Evolutionary conservation across 495 filamentous ascomycete genomes (phyloP).

Genomic region (Tuber microsphaerosporum): DNA sequence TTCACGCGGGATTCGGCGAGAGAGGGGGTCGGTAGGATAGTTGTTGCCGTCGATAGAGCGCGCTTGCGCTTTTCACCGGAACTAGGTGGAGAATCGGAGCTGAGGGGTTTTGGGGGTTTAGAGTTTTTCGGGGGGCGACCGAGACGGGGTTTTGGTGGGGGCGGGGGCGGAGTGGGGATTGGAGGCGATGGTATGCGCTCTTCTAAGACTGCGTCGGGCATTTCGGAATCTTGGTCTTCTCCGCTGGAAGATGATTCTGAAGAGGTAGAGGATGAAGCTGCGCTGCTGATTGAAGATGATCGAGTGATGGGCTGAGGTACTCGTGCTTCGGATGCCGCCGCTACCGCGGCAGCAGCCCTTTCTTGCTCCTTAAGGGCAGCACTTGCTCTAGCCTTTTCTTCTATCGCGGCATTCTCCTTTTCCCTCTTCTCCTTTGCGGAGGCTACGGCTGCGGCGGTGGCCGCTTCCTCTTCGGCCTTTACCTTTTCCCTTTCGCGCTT

Average conservation of each 20-base stretch:
- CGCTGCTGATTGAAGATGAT: conserved; percentile 26
- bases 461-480: conserved; percentile 29
- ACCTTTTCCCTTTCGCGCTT: conserved; percentile 19
- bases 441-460: conserved; percentile 28
- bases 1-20: conserved; percentile 23
- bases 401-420: conserved; percentile 33
- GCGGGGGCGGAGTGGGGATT: conserved; percentile 7
- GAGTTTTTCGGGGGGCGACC: conserved; percentile 31
- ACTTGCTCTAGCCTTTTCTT: conserved; percentile 43
- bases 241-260: conserved; percentile 29
- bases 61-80: conserved; percentile 22
- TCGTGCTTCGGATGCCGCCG: conserved; percentile 43
- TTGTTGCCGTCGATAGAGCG: conserved; percentile 14
- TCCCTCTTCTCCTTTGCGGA: conserved; percentile 38
- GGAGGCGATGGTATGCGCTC: not conserved
- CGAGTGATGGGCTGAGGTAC: conserved; percentile 38
- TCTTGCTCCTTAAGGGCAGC: conserved; percentile 41
- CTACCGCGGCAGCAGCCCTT: conserved; percentile 46
- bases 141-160: conserved; percentile 24
- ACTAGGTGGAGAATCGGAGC: not conserved
- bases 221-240: conserved; percentile 42
- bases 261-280: conserved; percentile 17
- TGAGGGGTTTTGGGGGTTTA: conserved; percentile 9
- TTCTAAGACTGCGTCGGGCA: conserved; percentile 27
- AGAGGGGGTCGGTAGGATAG: conserved; percentile 7